Conservation (phyloP, 805 yeast genomes). For the Metschnikowia drakensbergensis region DNA sequence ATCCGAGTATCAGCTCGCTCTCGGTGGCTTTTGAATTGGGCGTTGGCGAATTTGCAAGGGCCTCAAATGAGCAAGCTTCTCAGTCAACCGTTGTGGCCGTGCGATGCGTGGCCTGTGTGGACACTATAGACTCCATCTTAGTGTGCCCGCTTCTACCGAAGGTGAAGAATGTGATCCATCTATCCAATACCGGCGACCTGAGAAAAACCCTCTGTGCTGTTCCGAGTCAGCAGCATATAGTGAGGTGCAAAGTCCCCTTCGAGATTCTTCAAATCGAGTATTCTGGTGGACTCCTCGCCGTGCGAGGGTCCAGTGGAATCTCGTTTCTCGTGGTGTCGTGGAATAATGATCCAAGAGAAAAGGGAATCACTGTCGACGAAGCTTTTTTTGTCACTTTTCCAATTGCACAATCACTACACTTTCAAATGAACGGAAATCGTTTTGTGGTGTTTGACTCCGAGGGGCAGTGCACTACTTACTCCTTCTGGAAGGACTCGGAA, state of each 20-base stretch:
- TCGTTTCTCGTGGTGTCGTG: constrained; percentile 10
- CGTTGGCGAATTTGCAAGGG: constrained; percentile 10
- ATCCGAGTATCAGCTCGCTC: constrained; percentile 12
- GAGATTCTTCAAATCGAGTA: constrained; percentile 11
- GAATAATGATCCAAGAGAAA: constrained; percentile 9
- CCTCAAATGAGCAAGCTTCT: neutral
- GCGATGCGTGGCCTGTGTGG: constrained; percentile 11
- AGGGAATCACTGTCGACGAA: constrained; percentile 4
- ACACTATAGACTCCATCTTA: constrained; percentile 4
- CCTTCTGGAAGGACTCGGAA: constrained; percentile 1
- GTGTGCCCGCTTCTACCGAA: constrained; percentile 14
- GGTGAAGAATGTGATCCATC: constrained; percentile 8
- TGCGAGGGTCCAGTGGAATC: constrained; percentile 11
- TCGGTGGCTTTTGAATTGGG: constrained; percentile 10
- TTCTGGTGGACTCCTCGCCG: constrained; percentile 8
- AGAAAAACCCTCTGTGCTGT: constrained; percentile 6
- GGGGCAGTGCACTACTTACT: constrained; percentile 4
- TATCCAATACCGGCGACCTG: neutral
- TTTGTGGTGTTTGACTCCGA: constrained; percentile 8
- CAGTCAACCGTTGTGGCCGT: constrained; percentile 5
- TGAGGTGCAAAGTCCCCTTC: constrained; percentile 7
- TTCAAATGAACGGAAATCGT: constrained; percentile 3
- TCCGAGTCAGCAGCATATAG: constrained; percentile 1
- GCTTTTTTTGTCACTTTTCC: constrained; percentile 5
- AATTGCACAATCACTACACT: neutral